phyloP scores from a whole-genome alignment of 1,284 basidiomycete genomes.

The Ceratobasidium sp. region DNA sequence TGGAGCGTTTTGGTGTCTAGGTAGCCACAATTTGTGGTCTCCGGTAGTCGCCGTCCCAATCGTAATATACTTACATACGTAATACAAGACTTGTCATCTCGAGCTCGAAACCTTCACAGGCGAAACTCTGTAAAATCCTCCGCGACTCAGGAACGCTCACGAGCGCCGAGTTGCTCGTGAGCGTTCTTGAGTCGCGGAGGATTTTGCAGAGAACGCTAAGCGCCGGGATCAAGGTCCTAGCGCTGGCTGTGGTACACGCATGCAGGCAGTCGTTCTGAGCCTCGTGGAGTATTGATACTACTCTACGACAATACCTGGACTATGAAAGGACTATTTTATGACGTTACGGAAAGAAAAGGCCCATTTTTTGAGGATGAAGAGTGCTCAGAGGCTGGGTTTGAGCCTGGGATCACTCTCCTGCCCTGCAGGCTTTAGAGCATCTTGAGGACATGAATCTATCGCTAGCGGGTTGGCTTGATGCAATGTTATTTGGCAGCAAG shows the following conservation, averaged over 20 bases:
- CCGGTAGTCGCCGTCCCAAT: background rate
- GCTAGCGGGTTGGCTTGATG: background rate
- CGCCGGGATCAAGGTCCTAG: constrained; percentile 22
- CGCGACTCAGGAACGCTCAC: background rate
- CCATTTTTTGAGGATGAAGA: constrained; percentile 1
- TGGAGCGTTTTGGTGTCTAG: constrained; percentile 17
- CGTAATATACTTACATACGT: background rate
- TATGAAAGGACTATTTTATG: too few species aligned
- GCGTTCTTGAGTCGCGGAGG: background rate
- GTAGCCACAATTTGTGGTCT: background rate
- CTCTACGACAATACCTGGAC: too few species aligned
- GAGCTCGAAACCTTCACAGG: background rate
- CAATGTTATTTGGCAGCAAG: background rate
- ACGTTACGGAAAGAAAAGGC: too few species aligned
- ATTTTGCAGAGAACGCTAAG: constrained; percentile 4
- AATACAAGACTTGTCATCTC: constrained; percentile 5
- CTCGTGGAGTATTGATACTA: too few species aligned
- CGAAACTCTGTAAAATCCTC: background rate
- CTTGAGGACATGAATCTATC: background rate
- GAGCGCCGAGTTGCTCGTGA: constrained; percentile 3
- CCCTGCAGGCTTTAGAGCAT: background rate
- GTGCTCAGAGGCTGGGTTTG: background rate
- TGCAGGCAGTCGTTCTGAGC: too few species aligned
- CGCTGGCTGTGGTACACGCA: too few species aligned
- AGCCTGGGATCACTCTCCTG: background rate